These are phyloP conservation scores for Amanita pseudoporphyria DNA, from an alignment of 768 basidiomycete genomes.

Conservation along the genomic window DNA sequence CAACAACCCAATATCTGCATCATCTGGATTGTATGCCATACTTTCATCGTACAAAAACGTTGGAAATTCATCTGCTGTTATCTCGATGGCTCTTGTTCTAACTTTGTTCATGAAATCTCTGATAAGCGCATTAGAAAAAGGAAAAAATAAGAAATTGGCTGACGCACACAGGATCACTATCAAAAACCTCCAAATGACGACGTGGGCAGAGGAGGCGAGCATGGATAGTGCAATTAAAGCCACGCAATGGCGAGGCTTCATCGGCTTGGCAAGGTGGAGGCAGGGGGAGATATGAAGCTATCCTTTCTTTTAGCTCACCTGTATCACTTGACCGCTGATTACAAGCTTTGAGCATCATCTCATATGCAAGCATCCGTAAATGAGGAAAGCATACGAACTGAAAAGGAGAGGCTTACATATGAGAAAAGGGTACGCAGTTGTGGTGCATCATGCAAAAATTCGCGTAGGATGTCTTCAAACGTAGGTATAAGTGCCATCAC, in stretches of 20 bases:
- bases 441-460: not conserved
- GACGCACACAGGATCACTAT: not conserved
- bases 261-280: no score
- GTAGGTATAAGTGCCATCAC: not conserved
- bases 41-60: not conserved
- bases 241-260: not conserved
- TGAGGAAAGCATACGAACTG: not conserved
- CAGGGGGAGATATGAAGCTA: not conserved
- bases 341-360: not conserved
- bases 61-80: not conserved
- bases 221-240: not conserved
- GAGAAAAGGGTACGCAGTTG: not conserved
- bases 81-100: not conserved
- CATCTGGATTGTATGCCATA: not conserved
- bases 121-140: not conserved
- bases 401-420: not conserved
- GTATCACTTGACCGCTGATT: not conserved
- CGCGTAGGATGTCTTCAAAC: not conserved
- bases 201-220: not conserved
- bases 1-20: not conserved
- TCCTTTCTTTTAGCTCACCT: not conserved
- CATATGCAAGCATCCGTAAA: not conserved
- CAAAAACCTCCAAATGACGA: not conserved
- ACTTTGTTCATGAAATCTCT: not conserved
- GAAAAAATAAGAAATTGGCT: not conserved